These are phyloP conservation scores for Xanthoceras sorbifolium DNA, from an alignment of 345 rosid species.

Conservation along the genomic window DNA sequence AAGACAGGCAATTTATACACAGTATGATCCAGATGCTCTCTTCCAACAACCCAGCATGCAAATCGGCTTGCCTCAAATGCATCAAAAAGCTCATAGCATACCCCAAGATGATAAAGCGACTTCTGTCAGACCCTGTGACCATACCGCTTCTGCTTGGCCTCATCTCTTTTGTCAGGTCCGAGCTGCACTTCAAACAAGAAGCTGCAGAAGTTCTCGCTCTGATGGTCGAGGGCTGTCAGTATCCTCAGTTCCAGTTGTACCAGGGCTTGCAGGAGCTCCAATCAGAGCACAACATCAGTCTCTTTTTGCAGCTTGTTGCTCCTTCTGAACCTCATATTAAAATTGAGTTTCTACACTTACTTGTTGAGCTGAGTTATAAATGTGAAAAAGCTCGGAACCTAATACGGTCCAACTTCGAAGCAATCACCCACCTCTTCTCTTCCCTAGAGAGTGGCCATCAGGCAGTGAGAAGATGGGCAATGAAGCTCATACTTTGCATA, in stretches of 20 bases:
- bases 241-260: conserved; percentile 33
- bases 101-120: conserved; percentile 36
- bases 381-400: conserved; percentile 37
- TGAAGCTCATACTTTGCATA: conserved; percentile 44
- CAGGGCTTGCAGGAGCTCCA: conserved; percentile 51
- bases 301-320: conserved; percentile 36
- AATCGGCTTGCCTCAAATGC: conserved; percentile 43
- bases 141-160: conserved; percentile 41
- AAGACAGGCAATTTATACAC: conserved; percentile 40
- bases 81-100: conserved; percentile 43
- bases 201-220: conserved; percentile 50
- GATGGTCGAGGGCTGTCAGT: conserved; percentile 35
- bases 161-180: conserved; percentile 35
- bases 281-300: conserved; percentile 42
- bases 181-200: conserved; percentile 39
- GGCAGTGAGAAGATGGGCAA: conserved; percentile 36
- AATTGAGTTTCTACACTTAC: conserved; percentile 46
- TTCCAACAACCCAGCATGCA: conserved; percentile 42
- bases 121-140: conserved; percentile 39
- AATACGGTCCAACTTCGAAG: conserved; percentile 30
- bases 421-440: conserved; percentile 41
- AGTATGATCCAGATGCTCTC: conserved; percentile 47
- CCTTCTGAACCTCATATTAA: conserved; percentile 34
- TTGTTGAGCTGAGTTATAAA: conserved; percentile 46
- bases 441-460: conserved; percentile 32